A percentile compares a stretch with the other conserved stretches of the same genome.
Evolutionary conservation across 768 basidiomycete species (phyloP).

Genomic region (Mycena rosella): DNA sequence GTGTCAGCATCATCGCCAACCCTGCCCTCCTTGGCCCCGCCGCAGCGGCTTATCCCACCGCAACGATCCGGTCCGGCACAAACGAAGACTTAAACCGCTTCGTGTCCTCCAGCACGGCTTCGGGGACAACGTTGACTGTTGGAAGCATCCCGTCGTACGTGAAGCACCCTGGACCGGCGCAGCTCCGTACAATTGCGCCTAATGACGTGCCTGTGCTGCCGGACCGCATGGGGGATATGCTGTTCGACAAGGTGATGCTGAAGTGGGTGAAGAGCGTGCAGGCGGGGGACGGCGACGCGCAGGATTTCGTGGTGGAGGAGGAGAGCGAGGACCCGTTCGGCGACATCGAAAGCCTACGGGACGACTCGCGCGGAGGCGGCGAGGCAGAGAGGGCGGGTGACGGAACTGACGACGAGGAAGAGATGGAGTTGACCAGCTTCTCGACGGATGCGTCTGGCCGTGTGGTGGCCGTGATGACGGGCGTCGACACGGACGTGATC

Average conservation of each 20-base stretch:
- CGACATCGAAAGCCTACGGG: constrained; percentile 88
- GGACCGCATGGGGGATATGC: constrained; percentile 88
- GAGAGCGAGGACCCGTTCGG: constrained; percentile 91
- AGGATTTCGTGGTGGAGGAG: constrained; percentile 51
- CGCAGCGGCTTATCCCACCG: constrained; percentile 60
- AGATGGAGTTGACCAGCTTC: constrained; percentile 77
- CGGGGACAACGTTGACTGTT: constrained; percentile 79
- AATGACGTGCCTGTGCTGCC: constrained; percentile 82
- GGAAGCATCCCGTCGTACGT: constrained; percentile 86
- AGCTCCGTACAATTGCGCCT: constrained; percentile 85
- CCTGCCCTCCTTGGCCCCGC: constrained; percentile 43
- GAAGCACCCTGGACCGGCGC: constrained; percentile 84
- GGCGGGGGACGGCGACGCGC: constrained; percentile 47
- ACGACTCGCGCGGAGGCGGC: constrained; percentile 58
- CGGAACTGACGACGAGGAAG: constrained; percentile 71
- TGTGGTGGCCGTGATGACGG: constrained; percentile 65
- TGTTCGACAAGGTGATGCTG: constrained; percentile 86
- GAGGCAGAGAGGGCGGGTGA: constrained; percentile 52
- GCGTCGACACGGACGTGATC: constrained; percentile 54
- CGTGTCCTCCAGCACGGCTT: constrained; percentile 89
- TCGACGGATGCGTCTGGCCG: constrained; percentile 76
- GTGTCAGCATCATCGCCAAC: constrained; percentile 39
- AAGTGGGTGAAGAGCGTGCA: constrained; percentile 81
- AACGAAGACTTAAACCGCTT: constrained; percentile 88
- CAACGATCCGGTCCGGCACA: constrained; percentile 62